phyloP scores from a whole-genome alignment of 2,329 filamentous ascomycete genomes.

The Shiraia bambusicola region DNA sequence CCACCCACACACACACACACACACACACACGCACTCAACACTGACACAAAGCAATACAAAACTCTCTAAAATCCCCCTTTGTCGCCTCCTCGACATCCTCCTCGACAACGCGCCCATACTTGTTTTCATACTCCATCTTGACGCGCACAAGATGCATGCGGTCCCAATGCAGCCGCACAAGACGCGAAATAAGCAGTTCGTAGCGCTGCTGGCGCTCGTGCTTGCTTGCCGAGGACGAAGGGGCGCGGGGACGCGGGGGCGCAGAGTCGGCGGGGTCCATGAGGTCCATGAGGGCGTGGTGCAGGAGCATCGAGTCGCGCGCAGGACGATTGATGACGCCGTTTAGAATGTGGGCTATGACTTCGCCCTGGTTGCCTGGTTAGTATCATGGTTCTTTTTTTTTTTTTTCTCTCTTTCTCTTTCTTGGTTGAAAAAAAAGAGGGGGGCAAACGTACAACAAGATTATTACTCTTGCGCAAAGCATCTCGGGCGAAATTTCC shows the following conservation, averaged over 20 bases:
- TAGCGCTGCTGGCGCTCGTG: constrained; percentile 62
- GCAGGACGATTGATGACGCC: constrained; percentile 94
- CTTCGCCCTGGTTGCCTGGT: constrained; percentile 68
- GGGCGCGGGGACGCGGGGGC: too few species aligned
- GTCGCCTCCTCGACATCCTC: constrained; percentile 78
- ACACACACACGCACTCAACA: too few species aligned
- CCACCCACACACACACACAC: too few species aligned
- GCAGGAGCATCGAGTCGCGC: constrained; percentile 84
- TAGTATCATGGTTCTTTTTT: too few species aligned
- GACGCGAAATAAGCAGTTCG: constrained; percentile 82
- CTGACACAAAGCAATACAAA: constrained; percentile 65
- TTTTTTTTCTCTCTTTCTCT: too few species aligned
- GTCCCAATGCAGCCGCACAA: constrained; percentile 94
- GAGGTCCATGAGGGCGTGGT: constrained; percentile 75
- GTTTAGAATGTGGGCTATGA: constrained; percentile 92
- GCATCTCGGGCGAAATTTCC: constrained; percentile 87
- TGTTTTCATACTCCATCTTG: constrained; percentile 75
- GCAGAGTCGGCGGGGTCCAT: constrained; percentile 37
- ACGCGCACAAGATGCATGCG: constrained; percentile 75
- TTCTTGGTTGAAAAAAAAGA: too few species aligned
- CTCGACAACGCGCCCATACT: constrained; percentile 73
- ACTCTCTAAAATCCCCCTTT: constrained; percentile 73
- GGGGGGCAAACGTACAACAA: constrained; percentile 69
- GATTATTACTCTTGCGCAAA: constrained; percentile 82
- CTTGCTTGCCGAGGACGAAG: constrained; percentile 31